A percentile compares a stretch with the other conserved stretches of the same genome.
These are phyloP conservation scores for Mycocentrospora acerina DNA, from an alignment of 2,329 filamentous ascomycete species.

Conservation along the genomic window DNA sequence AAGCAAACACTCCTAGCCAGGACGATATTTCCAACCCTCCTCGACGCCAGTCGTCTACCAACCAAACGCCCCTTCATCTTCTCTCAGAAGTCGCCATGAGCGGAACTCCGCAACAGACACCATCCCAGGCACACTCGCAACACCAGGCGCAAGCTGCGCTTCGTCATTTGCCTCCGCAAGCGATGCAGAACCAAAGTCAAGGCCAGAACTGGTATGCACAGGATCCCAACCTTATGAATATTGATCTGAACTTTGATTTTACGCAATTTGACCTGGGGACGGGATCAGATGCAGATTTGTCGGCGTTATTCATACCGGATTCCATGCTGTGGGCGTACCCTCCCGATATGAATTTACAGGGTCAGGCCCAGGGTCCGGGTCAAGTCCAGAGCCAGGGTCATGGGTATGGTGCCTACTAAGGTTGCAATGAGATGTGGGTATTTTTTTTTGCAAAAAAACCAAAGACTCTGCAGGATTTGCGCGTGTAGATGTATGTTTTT, in stretches of 20 bases:
- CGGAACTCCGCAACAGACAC: conserved; percentile 18
- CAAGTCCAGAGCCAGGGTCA: neutral
- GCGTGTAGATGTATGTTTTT: too few relatives aligned
- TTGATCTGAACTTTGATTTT: conserved; percentile 41
- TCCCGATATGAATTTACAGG: conserved; percentile 14
- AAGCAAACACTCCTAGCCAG: conserved; percentile 13
- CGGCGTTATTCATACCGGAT: conserved; percentile 40
- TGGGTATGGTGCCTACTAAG: too few relatives aligned
- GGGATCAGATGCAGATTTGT: conserved; percentile 39
- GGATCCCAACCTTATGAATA: conserved; percentile 7
- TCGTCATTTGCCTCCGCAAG: conserved; percentile 18
- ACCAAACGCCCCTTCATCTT: conserved; percentile 42
- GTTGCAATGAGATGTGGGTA: too few relatives aligned
- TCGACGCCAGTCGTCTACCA: conserved; percentile 29
- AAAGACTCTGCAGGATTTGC: too few relatives aligned
- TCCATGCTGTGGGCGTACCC: conserved; percentile 35
- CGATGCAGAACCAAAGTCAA: conserved; percentile 8
- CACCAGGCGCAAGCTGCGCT: conserved; percentile 28
- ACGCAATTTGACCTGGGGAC: conserved; percentile 40
- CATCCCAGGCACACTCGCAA: conserved; percentile 12
- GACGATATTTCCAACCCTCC: conserved; percentile 16
- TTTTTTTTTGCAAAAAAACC: too few relatives aligned
- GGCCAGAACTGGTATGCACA: conserved; percentile 29
- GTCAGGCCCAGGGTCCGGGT: conserved; percentile 7
- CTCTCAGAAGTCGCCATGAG: conserved; percentile 45